Percentiles rank a stretch among this genome's conserved stretches.
phyloP scores from a whole-genome alignment of 306 rosid species.

The Cyamopsis tetragonoloba region DNA sequence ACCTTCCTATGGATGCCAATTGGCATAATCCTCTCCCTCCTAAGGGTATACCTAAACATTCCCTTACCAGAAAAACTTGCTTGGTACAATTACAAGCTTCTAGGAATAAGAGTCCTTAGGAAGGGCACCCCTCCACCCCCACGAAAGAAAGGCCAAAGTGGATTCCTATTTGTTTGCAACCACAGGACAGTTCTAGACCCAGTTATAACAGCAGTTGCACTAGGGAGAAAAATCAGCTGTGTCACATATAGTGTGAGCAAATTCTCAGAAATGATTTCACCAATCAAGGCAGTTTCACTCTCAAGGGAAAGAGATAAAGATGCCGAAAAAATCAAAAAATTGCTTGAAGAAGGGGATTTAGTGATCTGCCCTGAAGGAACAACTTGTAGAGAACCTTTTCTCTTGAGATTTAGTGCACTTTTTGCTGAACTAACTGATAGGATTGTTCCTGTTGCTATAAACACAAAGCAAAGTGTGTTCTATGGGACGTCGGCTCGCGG shows the following conservation, averaged over 20 bases:
- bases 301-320: conserved; percentile 80
- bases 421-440: conserved; percentile 78
- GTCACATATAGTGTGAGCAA: conserved; percentile 94
- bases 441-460: conserved; percentile 85
- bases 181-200: conserved; percentile 88
- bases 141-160: conserved; percentile 65
- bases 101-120: conserved; percentile 55
- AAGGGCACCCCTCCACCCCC: conserved; percentile 91
- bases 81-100: conserved; percentile 58
- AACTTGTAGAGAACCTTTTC: conserved; percentile 80
- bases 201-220: conserved; percentile 60
- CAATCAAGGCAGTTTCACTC: conserved; percentile 74
- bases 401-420: conserved; percentile 79
- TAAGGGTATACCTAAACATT: conserved; percentile 69
- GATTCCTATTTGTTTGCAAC: conserved; percentile 78
- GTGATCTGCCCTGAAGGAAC: conserved; percentile 94
- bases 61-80: conserved; percentile 70
- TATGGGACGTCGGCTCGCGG: conserved; percentile 73
- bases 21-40: conserved; percentile 57
- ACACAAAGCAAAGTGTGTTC: conserved; percentile 75
- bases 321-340: conserved; percentile 60
- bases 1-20: conserved; percentile 85
- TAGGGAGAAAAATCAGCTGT: conserved; percentile 80
- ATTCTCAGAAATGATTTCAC: conserved; percentile 67
- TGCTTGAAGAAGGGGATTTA: conserved; percentile 82